phyloP scores from a whole-genome alignment of 345 rosid species.

The Garcia nutans region DNA sequence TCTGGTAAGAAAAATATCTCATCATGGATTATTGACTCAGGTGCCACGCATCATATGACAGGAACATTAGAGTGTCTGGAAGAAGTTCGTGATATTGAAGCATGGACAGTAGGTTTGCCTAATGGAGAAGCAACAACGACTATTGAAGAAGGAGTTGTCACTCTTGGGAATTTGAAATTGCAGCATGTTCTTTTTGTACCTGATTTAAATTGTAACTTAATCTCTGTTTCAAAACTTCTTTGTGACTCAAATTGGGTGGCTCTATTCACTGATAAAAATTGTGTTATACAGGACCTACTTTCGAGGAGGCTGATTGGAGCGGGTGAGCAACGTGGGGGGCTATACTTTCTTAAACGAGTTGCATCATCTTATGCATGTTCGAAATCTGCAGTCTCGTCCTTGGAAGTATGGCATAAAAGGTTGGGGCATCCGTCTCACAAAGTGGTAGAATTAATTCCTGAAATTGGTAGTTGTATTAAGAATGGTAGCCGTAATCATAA shows the following conservation, averaged over 20 bases:
- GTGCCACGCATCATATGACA: slow-evolving; percentile 1
- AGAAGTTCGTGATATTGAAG: background rate
- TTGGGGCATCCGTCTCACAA: background rate
- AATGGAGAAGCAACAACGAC: background rate
- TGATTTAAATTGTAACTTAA: background rate
- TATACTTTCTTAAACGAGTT: background rate
- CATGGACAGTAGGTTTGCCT: background rate
- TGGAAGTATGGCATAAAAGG: slow-evolving; percentile 17
- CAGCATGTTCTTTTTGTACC: slow-evolving; percentile 11
- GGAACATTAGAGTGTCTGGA: background rate
- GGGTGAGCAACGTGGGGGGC: background rate
- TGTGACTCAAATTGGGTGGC: background rate
- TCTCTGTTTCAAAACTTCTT: slow-evolving; percentile 8
- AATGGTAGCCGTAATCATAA: no score
- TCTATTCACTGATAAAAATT: background rate
- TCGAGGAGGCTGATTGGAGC: slow-evolving; percentile 27
- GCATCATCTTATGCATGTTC: background rate
- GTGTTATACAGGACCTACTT: slow-evolving; percentile 5
- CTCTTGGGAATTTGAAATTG: background rate
- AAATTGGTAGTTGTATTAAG: background rate
- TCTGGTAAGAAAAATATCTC: background rate
- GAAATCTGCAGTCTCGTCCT: rapidly evolving
- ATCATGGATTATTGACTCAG: slow-evolving; percentile 2
- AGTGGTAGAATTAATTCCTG: background rate
- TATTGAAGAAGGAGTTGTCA: background rate